phyloP scores from a whole-genome alignment of 1,139 yeast genomes.

The Suhomyces terraborum region DNA sequence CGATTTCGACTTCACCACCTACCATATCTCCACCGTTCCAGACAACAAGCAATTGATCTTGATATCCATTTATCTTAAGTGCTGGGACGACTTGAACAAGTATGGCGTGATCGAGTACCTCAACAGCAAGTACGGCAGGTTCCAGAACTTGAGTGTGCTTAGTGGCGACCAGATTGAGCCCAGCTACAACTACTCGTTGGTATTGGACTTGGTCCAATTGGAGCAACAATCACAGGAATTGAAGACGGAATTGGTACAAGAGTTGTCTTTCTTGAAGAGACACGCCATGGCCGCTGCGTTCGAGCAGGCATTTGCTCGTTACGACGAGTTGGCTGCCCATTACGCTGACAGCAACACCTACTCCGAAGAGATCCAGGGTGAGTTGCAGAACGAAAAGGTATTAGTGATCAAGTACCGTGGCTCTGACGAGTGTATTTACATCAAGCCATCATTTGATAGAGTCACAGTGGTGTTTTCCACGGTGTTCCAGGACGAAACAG shows the following conservation, averaged over 20 bases:
- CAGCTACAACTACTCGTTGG: conserved; percentile 81
- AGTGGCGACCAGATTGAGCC: conserved; percentile 52
- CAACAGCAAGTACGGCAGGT: conserved; percentile 39
- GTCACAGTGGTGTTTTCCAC: conserved; percentile 96
- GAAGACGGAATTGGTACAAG: conserved; percentile 54
- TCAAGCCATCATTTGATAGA: conserved; percentile 92
- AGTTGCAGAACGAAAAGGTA: conserved; percentile 56
- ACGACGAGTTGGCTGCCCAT: conserved; percentile 64
- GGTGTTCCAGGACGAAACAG: conserved; percentile 94
- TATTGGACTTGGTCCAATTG: conserved; percentile 58
- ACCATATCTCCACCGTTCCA: conserved; percentile 80
- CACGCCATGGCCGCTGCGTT: conserved; percentile 92
- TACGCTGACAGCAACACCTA: conserved; percentile 51
- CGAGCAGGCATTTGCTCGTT: conserved; percentile 78
- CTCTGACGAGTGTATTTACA: conserved; percentile 78
- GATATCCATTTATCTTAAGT: conserved; percentile 71
- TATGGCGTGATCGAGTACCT: conserved; percentile 62
- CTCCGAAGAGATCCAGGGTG: conserved; percentile 52
- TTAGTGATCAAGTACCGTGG: conserved; percentile 87
- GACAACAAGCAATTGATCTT: conserved; percentile 65
- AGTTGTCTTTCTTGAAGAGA: conserved; percentile 76
- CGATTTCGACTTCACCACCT: conserved; percentile 94
- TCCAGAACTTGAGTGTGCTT: conserved; percentile 31
- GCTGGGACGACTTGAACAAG: conserved; percentile 70
- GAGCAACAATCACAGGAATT: conserved; percentile 46